Evolutionary conservation across 2,329 filamentous ascomycete genomes (phyloP), one percentile per base, ranked within the genome.

Genomic region (Nothomitra cinnamomea): DNA sequence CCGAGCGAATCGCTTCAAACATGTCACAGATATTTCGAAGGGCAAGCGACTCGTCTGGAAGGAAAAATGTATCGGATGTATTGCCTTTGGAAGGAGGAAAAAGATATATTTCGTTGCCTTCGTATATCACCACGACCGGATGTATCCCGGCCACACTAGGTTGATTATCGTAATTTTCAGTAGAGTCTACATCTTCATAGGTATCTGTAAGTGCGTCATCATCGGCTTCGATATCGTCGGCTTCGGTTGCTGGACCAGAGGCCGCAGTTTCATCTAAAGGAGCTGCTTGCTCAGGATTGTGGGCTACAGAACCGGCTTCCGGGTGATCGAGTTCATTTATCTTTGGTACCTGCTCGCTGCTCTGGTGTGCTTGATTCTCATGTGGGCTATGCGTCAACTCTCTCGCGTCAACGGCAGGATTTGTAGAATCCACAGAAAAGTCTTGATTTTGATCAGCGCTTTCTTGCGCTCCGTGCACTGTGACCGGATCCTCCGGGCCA

Each of bases 61-160:
- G 66, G 43, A 82, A 76, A 57, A 72, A 80, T 1, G 70, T 72
- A 57, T 76, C 71, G 5, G 75, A 71, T 28, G 72, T 69, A 54
- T 77, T 73, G 54, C 71, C 69, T 56, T 72, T 70, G 21, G 67
- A 67, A 2, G 75, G 76, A 36, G 77, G 76, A 59, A 82, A 82
- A 6, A 82, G 63, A 13, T 72, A 75, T 57, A 80, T 77, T 53
- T 77, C 72, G 51, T 67, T 69, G 13, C 71, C 72, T 56, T 73
- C 70, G 60, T 79, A 82, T n/a, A 71, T 61, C 17, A 82, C 69
- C 41, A 71, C 70, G 17, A 79, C 70, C 48, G 73, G 69, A 62
- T 76, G 65, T 13, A 70, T 40, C n/a, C 19, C 59, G 60, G 45
- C 45, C 10, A 35, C 45, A 3, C 24, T 59, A 55, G 17, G 19